These are phyloP conservation scores for Paxillus rubicundulus DNA, from an alignment of 768 basidiomycete species.

Conservation along the genomic window DNA sequence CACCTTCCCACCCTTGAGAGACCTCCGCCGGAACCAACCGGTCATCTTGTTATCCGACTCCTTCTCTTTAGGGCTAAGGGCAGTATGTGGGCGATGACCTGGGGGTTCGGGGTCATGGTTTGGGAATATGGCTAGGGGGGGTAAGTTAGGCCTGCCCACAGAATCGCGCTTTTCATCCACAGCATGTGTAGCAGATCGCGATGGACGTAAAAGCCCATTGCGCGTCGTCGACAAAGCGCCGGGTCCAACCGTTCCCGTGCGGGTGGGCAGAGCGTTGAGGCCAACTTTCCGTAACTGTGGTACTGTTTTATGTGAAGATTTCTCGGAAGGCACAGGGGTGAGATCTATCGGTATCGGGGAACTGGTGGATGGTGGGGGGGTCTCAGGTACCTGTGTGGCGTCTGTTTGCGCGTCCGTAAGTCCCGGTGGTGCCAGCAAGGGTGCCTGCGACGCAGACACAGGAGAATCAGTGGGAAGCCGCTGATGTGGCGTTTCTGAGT, in stretches of 20 bases:
- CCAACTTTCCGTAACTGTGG: conserved; percentile 17
- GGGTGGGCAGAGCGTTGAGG: conserved; percentile 11
- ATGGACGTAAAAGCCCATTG: conserved; percentile 24
- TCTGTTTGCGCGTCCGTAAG: conserved; percentile 28
- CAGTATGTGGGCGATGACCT: conserved; percentile 30
- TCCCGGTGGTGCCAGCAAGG: conserved; percentile 37
- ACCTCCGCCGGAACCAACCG: conserved; percentile 31
- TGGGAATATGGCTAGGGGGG: conserved; percentile 17
- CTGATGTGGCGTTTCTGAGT: conserved; percentile 10
- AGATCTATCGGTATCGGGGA: conserved; percentile 22
- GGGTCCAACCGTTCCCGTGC: conserved; percentile 10
- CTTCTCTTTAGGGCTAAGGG: conserved; percentile 30
- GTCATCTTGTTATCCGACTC: conserved; percentile 42
- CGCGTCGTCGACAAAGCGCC: conserved; percentile 12
- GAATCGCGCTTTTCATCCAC: conserved; percentile 18
- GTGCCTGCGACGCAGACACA: conserved; percentile 17
- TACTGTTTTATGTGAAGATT: conserved; percentile 24
- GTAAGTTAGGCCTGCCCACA: conserved; percentile 4
- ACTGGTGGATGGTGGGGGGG: conserved; percentile 14
- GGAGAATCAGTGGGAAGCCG: conserved; percentile 26
- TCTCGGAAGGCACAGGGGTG: conserved; percentile 11
- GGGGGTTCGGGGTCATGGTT: conserved; percentile 24
- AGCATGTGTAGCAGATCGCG: conserved; percentile 20
- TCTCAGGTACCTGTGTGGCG: conserved; percentile 14
- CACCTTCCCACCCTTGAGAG: conserved; percentile 19